These are phyloP conservation scores for Punica granatum DNA, from an alignment of 345 rosid genomes.

Conservation along the genomic window DNA sequence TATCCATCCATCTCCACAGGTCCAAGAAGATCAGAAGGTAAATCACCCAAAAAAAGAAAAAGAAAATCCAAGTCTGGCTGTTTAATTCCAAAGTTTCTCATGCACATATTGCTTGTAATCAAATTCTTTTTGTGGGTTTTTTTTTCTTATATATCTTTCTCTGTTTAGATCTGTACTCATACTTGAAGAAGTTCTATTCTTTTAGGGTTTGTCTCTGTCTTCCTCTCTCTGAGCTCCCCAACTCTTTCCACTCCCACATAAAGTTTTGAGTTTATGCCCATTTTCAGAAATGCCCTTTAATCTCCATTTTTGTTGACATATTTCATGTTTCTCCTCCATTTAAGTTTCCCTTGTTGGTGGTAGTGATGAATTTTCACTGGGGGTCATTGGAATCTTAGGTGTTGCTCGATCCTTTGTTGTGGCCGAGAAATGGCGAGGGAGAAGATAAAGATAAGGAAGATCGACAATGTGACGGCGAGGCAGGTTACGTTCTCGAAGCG, in stretches of 20 bases:
- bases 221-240: too few species aligned
- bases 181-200: neutral
- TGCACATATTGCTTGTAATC: neutral
- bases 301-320: neutral
- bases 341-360: neutral
- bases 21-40: neutral
- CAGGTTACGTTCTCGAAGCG: conserved; percentile 26
- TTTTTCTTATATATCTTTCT: neutral
- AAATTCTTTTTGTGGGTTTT: neutral
- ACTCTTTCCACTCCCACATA: neutral
- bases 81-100: neutral
- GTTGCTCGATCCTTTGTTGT: too few species aligned
- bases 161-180: neutral
- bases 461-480: conserved; percentile 24
- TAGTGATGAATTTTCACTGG: neutral
- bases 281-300: neutral
- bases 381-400: neutral
- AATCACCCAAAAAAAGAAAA: neutral
- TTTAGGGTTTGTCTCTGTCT: conserved; percentile 1
- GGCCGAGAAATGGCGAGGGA: conserved; percentile 16
- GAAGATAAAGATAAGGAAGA: conserved; percentile 26
- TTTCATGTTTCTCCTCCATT: neutral
- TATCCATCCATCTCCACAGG: neutral
- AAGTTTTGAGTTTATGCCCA: neutral
- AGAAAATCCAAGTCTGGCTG: too few species aligned